These are phyloP conservation scores for Boletus tomentosulus DNA, from an alignment of 768 basidiomycete species.

Conservation along the genomic window DNA sequence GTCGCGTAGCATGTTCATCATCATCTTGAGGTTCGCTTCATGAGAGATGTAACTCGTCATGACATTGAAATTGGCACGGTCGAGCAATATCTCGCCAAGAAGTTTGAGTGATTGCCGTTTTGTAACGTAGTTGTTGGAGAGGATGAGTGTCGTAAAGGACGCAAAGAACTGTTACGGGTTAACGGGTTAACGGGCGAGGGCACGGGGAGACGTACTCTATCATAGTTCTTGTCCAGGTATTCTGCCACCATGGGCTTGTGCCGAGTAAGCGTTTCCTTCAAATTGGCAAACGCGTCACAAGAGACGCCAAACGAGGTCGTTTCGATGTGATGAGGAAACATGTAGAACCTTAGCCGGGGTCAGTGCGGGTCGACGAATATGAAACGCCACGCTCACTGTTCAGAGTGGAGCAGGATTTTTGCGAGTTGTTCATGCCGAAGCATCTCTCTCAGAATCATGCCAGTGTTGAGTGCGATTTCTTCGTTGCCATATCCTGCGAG, in stretches of 20 bases:
- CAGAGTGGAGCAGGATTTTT: constrained; percentile 87
- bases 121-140: constrained; percentile 97
- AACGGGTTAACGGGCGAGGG: neutral
- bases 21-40: constrained; percentile 97
- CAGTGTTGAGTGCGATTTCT: constrained; percentile 94
- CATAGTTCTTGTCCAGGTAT: constrained; percentile 96
- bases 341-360: constrained; percentile 73
- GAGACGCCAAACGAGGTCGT: constrained; percentile 97
- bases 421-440: constrained; percentile 86
- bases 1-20: constrained; percentile 98
- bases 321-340: constrained; percentile 95
- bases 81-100: constrained; percentile 94
- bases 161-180: constrained; percentile 74
- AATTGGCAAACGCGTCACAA: constrained; percentile 94
- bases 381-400: constrained; percentile 66
- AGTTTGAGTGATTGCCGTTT: constrained; percentile 98
- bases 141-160: constrained; percentile 88
- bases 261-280: constrained; percentile 95
- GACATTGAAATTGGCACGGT: constrained; percentile 96
- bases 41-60: constrained; percentile 97
- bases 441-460: constrained; percentile 98
- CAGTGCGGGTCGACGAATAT: neutral
- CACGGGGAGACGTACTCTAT: constrained; percentile 57
- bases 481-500: constrained; percentile 93
- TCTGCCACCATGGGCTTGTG: constrained; percentile 99